Percentiles rank a stretch among this genome's conserved stretches.
Conservation (phyloP, 2,329 filamentous ascomycete species). For the Microsporum ferrugineum region DNA sequence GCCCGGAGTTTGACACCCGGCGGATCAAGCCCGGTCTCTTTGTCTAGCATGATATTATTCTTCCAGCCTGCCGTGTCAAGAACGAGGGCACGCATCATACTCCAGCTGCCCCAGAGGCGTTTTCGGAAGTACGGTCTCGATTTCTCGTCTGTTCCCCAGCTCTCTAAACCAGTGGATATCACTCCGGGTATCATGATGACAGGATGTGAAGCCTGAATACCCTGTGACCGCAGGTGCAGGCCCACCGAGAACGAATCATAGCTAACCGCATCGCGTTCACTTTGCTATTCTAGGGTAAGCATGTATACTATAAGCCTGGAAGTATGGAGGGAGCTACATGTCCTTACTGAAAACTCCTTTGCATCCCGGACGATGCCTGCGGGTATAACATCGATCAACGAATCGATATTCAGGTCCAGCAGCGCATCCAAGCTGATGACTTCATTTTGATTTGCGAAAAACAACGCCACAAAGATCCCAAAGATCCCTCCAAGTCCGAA, state of each 20-base stretch:
- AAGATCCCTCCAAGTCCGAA: slow-evolving; percentile 84
- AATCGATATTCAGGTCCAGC: slow-evolving; percentile 65
- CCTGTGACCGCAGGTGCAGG: slow-evolving; percentile 67
- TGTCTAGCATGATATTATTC: slow-evolving; percentile 92
- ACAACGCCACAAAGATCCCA: slow-evolving; percentile 74
- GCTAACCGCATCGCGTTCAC: slow-evolving; percentile 74
- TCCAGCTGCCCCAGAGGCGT: slow-evolving; percentile 94
- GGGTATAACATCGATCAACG: slow-evolving; percentile 74
- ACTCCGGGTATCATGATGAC: slow-evolving; percentile 97
- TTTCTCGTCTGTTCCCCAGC: slow-evolving; percentile 79
- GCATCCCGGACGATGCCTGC: slow-evolving; percentile 77
- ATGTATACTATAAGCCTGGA: slow-evolving; percentile 17
- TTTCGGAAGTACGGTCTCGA: slow-evolving; percentile 90
- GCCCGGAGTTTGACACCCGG: slow-evolving; percentile 80
- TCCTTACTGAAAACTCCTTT: slow-evolving; percentile 64
- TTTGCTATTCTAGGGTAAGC: slow-evolving; percentile 41
- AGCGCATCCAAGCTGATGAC: slow-evolving; percentile 72
- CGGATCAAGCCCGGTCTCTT: slow-evolving; percentile 79
- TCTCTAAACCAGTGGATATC: slow-evolving; percentile 92
- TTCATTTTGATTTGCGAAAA: slow-evolving; percentile 82
- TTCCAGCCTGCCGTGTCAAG: slow-evolving; percentile 93
- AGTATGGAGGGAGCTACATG: background rate
- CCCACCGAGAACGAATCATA: slow-evolving; percentile 94
- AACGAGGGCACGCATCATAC: slow-evolving; percentile 92
- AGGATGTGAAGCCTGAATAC: slow-evolving; percentile 69